Conservation (phyloP, 1,139 yeast species). For the Debaryomycetaceae sp. region DNA sequence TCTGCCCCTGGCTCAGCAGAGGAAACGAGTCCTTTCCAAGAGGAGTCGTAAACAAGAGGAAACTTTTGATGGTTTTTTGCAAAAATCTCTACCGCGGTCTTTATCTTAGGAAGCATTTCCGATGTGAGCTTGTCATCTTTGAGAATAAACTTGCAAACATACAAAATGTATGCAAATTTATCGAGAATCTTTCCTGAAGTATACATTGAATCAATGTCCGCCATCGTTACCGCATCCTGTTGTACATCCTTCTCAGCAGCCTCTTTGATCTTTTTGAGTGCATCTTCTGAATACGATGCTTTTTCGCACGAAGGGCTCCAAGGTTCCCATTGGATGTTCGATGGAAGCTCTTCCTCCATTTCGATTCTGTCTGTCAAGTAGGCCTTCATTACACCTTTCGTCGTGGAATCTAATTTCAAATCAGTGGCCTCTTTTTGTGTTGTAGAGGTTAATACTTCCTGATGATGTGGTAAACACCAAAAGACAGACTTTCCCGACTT, state of each 20-base stretch:
- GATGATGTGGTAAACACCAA: constrained; percentile 70
- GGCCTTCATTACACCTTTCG: constrained; percentile 65
- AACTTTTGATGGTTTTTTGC: constrained; percentile 53
- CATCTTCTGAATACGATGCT: constrained; percentile 35
- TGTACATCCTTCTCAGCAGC: constrained; percentile 53
- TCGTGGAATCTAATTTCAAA: constrained; percentile 57
- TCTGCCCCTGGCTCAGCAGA: constrained; percentile 66
- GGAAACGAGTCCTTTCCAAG: constrained; percentile 75
- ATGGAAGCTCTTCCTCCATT: constrained; percentile 52
- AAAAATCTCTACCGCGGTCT: constrained; percentile 58
- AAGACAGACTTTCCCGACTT: constrained; percentile 30
- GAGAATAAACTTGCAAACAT: constrained; percentile 56
- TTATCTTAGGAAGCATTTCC: constrained; percentile 46
- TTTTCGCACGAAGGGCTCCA: constrained; percentile 37
- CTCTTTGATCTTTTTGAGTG: constrained; percentile 33
- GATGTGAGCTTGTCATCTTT: constrained; percentile 45
- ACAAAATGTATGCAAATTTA: constrained; percentile 70
- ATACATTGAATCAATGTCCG: constrained; percentile 71
- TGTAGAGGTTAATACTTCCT: constrained; percentile 33
- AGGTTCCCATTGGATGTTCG: constrained; percentile 53
- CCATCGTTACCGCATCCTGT: constrained; percentile 53
- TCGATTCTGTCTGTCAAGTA: constrained; percentile 47
- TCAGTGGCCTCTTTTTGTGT: constrained; percentile 24
- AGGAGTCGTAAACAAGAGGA: constrained; percentile 62
- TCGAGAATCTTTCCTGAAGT: constrained; percentile 72